phyloP scores from a whole-genome alignment of 164 flowering plant species.

The Aristolochia fimbriata region DNA sequence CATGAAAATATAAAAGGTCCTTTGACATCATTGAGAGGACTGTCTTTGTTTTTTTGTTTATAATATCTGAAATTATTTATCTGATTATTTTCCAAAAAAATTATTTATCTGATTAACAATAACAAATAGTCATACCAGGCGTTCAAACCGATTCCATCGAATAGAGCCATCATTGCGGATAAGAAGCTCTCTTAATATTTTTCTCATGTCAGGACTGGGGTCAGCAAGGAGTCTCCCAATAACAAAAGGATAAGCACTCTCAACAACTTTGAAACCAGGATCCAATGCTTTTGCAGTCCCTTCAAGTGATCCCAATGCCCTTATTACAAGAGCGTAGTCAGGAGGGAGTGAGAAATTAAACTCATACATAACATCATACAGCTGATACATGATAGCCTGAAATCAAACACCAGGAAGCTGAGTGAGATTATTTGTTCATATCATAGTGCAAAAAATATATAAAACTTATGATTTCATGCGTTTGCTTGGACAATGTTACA shows the following conservation, averaged over 20 bases:
- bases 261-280: conserved; percentile 81
- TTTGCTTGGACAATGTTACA: too few relatives aligned
- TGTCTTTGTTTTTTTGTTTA: too few relatives aligned
- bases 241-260: conserved; percentile 93
- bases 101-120: not conserved
- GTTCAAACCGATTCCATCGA: conserved; percentile 90
- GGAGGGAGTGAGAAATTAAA: conserved; percentile 90
- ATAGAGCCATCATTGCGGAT: conserved; percentile 85
- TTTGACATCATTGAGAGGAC: too few relatives aligned
- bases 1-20: too few relatives aligned
- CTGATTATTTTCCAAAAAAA: too few relatives aligned
- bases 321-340: conserved; percentile 84
- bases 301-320: conserved; percentile 92
- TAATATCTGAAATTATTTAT: too few relatives aligned
- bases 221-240: conserved; percentile 84
- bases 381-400: conserved; percentile 78
- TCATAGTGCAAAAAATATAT: not conserved
- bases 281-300: conserved; percentile 96
- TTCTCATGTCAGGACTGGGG: conserved; percentile 95
- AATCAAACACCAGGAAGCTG: conserved; percentile 6
- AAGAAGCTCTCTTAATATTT: conserved; percentile 74
- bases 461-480: too few relatives aligned
- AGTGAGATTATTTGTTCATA: not conserved
- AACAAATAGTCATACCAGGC: conserved; percentile 41
- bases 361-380: conserved; percentile 89